Base-by-base conservation (phyloP, 2,329 filamentous ascomycete species). In the Whalleya microplaca region DNA sequence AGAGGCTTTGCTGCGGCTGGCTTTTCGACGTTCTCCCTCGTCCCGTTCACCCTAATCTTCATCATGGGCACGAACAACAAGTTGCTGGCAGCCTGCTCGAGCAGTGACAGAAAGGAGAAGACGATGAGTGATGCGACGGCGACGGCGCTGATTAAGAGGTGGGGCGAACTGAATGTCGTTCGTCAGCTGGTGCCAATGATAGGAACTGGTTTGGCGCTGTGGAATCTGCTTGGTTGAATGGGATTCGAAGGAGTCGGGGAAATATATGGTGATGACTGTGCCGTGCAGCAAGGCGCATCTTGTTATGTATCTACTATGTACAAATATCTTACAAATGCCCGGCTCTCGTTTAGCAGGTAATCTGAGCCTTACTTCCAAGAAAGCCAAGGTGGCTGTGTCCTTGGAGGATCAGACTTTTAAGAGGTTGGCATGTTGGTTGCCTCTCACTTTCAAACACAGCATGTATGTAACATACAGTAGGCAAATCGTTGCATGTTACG, bases 201-300 rank as follows among this genome's bases (percentile, higher is more conserved):
- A 20, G 72, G 71, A 21, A 67, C 69, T n/a, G 60, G 59, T 42
- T 53, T 71, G 48, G 69, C 66, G 8, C 48, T 72, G 51, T 71
- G 66, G 63, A 67, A 66, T 50, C 56, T 72, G 32, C 32, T 21
- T 53, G 53, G 51, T 32, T 62, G 45, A 63, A 48, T n/a, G n/a
- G 45, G 23, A 45, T 20, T 23, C n/a, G n/a, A n/a, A n/a, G n/a
- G 37, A 21, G n/a, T 21, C 41, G 42, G 21, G n/a, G 44, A 37
- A 37, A 37, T 37, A 12, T 14, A 37, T 37, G 10, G 32, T 37
- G 32, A 37, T 37, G 32, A 42, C 27, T 61, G n/a, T 50, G 37
- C 45, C 61, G 55, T 7, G 32, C 32, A 37, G 32, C 9, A 16
- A 37, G 32, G 32, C 5, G 32, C 9, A 37, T 5, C 7, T 37